Base-by-base conservation (phyloP, 805 yeast genomes). In the Schizosaccharomyces pombe region DNA sequence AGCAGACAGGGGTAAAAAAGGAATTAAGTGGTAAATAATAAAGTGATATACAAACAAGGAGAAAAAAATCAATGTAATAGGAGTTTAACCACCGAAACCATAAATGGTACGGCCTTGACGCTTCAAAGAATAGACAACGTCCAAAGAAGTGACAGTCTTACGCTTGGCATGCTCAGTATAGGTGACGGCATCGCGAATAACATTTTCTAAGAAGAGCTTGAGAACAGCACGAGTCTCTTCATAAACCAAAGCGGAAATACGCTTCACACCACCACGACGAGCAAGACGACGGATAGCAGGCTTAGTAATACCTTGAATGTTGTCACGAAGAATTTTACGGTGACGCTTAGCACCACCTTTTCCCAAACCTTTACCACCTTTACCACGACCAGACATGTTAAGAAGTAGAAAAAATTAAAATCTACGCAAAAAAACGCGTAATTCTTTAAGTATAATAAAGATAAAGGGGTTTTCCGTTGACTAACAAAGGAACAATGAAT, bases 211-310 rank as follows among this genome's bases (percentile, higher is more conserved):
- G 82, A 89, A 89, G 57, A 94, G 77, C 76, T 87, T 87, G 63
- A 89, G 77, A 63, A 91, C 96, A 64, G 82, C 87, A 79, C 98
- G 86, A 68, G 91, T 95, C 77, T 89, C 96, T 75, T 89, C 98
- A 77, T 89, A 89, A 72, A 89, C 89, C 70, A 87, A 76, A 72
- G 95, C 97, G 60, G 97, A 89, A 68, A 89, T 89, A 84, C 98
- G 95, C 82, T 89, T 89, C 69, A 89, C 98, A 87, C 98, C 98
- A 77, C 98, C 98, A 85, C 98, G 86, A 82, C 98, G 89, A 55
- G 98, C 98, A 67, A 89, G 82, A 85, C 98, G 89, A 79, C 98
- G 86, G 70, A 89, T 89, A 69, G 98, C 98, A 70, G 98, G 98
- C 80, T 89, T 89, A 60, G 98, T 89, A 71, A 89, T 89, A 78